Evolutionary conservation across 2,329 filamentous ascomycete species (phyloP).

Genomic region (Talaromyces sp.): DNA sequence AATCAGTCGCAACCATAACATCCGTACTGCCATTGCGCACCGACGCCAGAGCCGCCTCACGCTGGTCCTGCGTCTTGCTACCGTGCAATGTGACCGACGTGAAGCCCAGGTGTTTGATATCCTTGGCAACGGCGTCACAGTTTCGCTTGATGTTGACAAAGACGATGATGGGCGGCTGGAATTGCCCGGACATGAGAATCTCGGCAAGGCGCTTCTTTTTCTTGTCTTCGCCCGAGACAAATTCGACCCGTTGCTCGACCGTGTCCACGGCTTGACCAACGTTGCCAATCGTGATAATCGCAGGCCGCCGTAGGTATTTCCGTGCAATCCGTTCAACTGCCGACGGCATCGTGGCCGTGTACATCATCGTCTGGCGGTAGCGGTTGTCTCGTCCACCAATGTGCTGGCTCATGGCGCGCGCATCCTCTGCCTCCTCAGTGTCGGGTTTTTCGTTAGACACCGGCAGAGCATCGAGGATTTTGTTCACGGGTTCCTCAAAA

Average conservation of each 20-base stretch:
- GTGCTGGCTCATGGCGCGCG: constrained; percentile 75
- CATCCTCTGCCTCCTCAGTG: constrained; percentile 82
- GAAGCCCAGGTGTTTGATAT: constrained; percentile 93
- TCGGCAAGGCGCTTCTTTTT: constrained; percentile 93
- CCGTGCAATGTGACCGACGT: constrained; percentile 87
- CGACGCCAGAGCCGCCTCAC: constrained; percentile 85
- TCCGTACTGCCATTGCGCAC: constrained; percentile 75
- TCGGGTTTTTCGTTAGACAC: constrained; percentile 94
- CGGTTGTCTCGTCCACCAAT: constrained; percentile 64
- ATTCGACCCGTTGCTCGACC: constrained; percentile 94
- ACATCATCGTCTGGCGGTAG: constrained; percentile 99
- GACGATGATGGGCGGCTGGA: constrained; percentile 87
- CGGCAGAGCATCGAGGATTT: constrained; percentile 90
- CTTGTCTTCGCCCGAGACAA: constrained; percentile 85
- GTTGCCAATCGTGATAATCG: constrained; percentile 91
- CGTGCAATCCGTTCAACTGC: constrained; percentile 93
- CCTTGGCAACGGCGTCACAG: constrained; percentile 88
- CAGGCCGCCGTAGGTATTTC: constrained; percentile 88
- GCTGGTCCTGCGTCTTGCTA: constrained; percentile 94
- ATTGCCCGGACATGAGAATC: constrained; percentile 75
- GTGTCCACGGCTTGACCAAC: constrained; percentile 94
- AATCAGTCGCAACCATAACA: constrained; percentile 89
- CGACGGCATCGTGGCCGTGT: constrained; percentile 95
- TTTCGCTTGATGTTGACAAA: constrained; percentile 99
- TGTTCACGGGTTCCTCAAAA: constrained; percentile 96